Evolutionary conservation across 2,329 filamentous ascomycete species (phyloP), one percentile per base, ranked within the genome.

Genomic region (Ramularia collo-cygni): DNA sequence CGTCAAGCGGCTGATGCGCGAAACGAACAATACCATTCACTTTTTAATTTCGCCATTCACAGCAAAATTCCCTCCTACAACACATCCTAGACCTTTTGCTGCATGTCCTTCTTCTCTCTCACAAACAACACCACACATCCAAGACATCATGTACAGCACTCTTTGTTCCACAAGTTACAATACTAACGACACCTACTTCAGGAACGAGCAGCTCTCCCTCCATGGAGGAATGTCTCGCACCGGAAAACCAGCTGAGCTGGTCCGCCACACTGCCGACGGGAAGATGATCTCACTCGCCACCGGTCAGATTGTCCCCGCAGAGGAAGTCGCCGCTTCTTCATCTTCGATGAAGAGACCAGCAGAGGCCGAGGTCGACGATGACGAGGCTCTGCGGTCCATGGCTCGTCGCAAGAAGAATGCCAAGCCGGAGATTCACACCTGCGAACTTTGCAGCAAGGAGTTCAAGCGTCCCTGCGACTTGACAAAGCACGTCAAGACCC

Each of bases 401-500:
- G 90, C 89, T 42, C 83, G 89, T 43, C 83, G 88, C 52, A 93
- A 93, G 77, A 94, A 95, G 77, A 90, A 90, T 44, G 86, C 87
- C 26, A 60, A 60, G 38, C 57, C 58, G 18, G 59, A 60, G 48
- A 62, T 60, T 16, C 60, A 63, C 37, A 53, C 51, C 19, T 62
- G 60, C 46, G 85, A 90, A 64, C 83, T 93, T 63, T 96, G 90
- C 68, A 80, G 78, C 64, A 95, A 95, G 68, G 79, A 90, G 64
- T 96, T 96, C 71, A 93, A 92, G 67, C 82, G 92, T 47, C 87
- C 87, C n/a, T 96, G 92, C 65, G 92, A 98, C 63, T 71, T 96
- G 43, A 95, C 88, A 52, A 96, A 96, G 72, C 92, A 98, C 66
- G 85, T 94, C 69, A 98, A 96, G 73, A 96, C 90, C 0, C 92